These are phyloP conservation scores for Podospora pseudopauciseta DNA, from an alignment of 495 filamentous ascomycete genomes.

Conservation along the genomic window DNA sequence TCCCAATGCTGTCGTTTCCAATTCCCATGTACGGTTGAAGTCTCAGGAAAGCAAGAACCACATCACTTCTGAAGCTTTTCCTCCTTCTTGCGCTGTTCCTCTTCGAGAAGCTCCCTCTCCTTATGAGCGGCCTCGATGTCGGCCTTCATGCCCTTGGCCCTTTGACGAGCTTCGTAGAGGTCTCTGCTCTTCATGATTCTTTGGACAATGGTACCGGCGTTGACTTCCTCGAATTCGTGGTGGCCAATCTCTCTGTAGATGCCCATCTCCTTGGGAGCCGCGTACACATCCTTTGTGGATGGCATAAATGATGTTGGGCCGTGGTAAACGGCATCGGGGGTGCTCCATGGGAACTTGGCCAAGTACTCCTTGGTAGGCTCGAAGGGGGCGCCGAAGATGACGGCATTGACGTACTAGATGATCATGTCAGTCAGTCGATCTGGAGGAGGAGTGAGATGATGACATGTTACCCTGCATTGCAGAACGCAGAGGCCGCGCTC, in stretches of 20 bases:
- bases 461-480: slow-evolving; percentile 73
- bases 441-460: neutral
- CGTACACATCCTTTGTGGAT: slow-evolving; percentile 80
- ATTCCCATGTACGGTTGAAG: slow-evolving; percentile 11
- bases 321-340: slow-evolving; percentile 83
- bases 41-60: neutral
- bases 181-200: slow-evolving; percentile 80
- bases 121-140: slow-evolving; percentile 61
- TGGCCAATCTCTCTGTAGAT: slow-evolving; percentile 69
- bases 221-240: slow-evolving; percentile 81
- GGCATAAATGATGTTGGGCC: slow-evolving; percentile 91
- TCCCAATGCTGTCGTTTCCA: neutral
- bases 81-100: slow-evolving; percentile 46
- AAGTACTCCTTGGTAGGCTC: slow-evolving; percentile 74
- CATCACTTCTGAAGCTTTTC: slow-evolving; percentile 16
- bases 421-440: slow-evolving; percentile 6
- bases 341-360: slow-evolving; percentile 66
- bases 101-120: slow-evolving; percentile 52
- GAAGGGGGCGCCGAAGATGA: slow-evolving; percentile 87
- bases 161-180: slow-evolving; percentile 86
- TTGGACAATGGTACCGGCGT: slow-evolving; percentile 86
- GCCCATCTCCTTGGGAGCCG: slow-evolving; percentile 68
- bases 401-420: slow-evolving; percentile 73
- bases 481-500: slow-evolving; percentile 93
- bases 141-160: slow-evolving; percentile 80